Evolutionary conservation across 495 filamentous ascomycete genomes (phyloP).

Genomic region (Xylaria castorea): DNA sequence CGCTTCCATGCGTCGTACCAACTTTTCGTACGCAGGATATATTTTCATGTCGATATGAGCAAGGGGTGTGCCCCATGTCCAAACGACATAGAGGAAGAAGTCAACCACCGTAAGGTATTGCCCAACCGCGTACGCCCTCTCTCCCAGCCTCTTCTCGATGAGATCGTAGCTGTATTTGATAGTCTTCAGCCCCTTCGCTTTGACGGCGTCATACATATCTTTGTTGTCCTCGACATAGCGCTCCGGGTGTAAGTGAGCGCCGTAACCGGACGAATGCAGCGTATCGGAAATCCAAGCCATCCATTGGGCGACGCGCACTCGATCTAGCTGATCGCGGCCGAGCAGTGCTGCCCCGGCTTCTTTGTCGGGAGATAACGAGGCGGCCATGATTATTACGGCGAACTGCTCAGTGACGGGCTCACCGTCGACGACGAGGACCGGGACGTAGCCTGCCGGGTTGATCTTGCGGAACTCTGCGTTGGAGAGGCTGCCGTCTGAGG

Average conservation of each 20-base stretch:
- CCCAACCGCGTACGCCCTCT: constrained; percentile 39
- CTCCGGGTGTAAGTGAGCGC: constrained; percentile 32
- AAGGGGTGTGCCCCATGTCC: constrained; percentile 36
- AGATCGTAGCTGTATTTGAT: constrained; percentile 35
- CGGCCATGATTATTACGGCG: constrained; percentile 42
- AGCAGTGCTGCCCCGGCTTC: constrained; percentile 31
- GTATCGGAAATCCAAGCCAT: constrained; percentile 48
- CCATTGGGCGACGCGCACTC: constrained; percentile 47
- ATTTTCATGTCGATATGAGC: constrained; percentile 31
- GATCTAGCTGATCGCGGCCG: constrained; percentile 40
- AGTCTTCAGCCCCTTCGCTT: constrained; percentile 29
- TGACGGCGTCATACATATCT: constrained; percentile 30
- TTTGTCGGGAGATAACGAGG: constrained; percentile 36
- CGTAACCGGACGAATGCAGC: constrained; percentile 42
- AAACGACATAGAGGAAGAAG: constrained; percentile 45
- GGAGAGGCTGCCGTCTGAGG: constrained; percentile 29
- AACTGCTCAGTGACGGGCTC: constrained; percentile 47
- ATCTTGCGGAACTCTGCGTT: constrained; percentile 36
- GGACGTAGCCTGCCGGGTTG: constrained; percentile 45
- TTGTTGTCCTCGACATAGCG: constrained; percentile 37
- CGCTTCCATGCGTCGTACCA: constrained; percentile 30
- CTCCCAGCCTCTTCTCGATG: constrained; percentile 35
- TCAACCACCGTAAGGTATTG: constrained; percentile 46
- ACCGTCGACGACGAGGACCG: constrained; percentile 40
- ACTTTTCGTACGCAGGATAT: constrained; percentile 40